These are phyloP conservation scores for Auricularia sp. DNA, from an alignment of 768 basidiomycete genomes.

Conservation along the genomic window DNA sequence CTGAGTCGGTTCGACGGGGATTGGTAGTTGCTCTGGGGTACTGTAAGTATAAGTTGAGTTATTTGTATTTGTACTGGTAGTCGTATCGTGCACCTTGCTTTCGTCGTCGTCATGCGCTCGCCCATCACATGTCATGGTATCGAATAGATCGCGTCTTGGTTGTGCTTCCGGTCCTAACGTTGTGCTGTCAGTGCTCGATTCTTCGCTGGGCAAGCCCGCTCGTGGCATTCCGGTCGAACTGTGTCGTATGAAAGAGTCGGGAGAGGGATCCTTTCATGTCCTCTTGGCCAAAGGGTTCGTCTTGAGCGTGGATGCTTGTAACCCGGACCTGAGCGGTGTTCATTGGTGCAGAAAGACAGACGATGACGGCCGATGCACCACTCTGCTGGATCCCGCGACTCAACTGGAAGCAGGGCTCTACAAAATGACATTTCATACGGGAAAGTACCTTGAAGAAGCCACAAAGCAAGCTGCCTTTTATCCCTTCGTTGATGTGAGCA, in stretches of 20 bases:
- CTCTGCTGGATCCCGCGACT: constrained; percentile 48
- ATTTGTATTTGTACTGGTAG: neutral
- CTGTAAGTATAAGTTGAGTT: neutral
- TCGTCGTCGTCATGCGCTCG: constrained; percentile 33
- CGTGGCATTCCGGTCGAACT: constrained; percentile 54
- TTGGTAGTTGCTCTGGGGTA: constrained; percentile 37
- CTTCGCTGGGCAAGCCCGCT: constrained; percentile 74
- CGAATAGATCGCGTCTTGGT: constrained; percentile 8
- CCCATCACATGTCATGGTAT: constrained; percentile 88
- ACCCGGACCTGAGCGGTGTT: too few relatives aligned
- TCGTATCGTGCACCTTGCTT: neutral
- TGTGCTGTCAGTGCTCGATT: constrained; percentile 60
- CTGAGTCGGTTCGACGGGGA: constrained; percentile 80
- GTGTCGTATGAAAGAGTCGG: constrained; percentile 28
- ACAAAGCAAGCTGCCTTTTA: constrained; percentile 65
- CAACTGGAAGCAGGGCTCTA: constrained; percentile 57
- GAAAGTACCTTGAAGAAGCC: constrained; percentile 61
- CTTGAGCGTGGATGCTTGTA: too few relatives aligned
- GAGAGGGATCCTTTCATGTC: constrained; percentile 33
- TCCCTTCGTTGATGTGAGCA: constrained; percentile 75
- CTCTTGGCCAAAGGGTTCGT: too few relatives aligned
- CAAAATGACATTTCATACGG: constrained; percentile 78
- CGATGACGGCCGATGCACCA: constrained; percentile 69
- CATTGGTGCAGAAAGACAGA: constrained; percentile 51
- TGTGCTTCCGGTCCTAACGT: neutral